Conservation (phyloP, 768 basidiomycete species). For the Galerina marginata region DNA sequence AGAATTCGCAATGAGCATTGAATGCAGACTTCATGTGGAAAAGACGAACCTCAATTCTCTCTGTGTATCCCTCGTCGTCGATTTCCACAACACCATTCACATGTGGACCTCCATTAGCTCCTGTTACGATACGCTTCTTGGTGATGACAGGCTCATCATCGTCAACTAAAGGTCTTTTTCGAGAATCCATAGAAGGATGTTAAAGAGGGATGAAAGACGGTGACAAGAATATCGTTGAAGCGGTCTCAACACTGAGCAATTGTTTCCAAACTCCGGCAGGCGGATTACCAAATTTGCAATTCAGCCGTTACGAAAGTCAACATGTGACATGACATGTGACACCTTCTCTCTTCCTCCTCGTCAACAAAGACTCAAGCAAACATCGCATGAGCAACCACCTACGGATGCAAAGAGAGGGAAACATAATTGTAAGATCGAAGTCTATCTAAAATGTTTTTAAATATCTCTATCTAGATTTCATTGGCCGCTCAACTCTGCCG, state of each 20-base stretch:
- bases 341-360: not conserved
- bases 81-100: constrained; percentile 53
- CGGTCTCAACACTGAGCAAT: constrained; percentile 26
- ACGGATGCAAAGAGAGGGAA: not conserved
- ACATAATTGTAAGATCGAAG: not conserved
- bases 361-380: not conserved
- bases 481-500: too few relatives aligned
- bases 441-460: not conserved
- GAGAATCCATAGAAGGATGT: constrained; percentile 53
- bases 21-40: constrained; percentile 4
- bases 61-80: constrained; percentile 51
- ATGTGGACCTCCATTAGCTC: constrained; percentile 55
- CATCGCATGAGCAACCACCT: too few relatives aligned
- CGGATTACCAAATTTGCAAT: constrained; percentile 42
- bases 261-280: constrained; percentile 49
- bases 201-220: constrained; percentile 24
- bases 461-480: constrained; percentile 1
- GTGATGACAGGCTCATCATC: constrained; percentile 51
- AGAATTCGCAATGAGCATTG: constrained; percentile 15
- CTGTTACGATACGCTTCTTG: constrained; percentile 63
- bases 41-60: constrained; percentile 62
- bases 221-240: constrained; percentile 23
- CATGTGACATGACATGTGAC: constrained; percentile 1
- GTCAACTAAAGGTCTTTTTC: constrained; percentile 62
- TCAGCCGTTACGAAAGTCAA: constrained; percentile 16